Base-by-base conservation (phyloP, 129 eudicot genomes). In the Pulicaria dysenterica region DNA sequence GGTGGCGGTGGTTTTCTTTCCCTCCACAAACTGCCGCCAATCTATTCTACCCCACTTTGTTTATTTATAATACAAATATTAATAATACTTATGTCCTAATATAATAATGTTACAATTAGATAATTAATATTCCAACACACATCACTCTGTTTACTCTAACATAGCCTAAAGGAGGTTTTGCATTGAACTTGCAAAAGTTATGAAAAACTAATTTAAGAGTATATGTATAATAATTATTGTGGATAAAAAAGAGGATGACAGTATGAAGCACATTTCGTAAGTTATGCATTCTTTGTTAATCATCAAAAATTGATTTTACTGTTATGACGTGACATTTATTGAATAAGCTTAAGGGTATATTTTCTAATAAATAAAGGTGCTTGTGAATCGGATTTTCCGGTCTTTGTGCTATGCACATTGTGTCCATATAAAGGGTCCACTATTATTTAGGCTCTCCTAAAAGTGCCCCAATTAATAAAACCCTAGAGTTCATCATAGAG, bases 401-500 rank as follows among this genome's bases (percentile, higher is more conserved):
- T 49, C 47, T 37, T 38, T 38, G 58, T 38, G 16, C 38, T 68
- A 37, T 38, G 38, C 38, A 13, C 44, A 68, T 2, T 13, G 39
- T 64, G 70, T 24, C 10, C 9, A 58, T 37, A 39, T 50, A 64
- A 64, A 24, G 38, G 38, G 16, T 37, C 34, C 36, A 51, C 9
- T 51, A 53, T 42, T 69, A 48, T 15, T 37, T 50, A 14, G 48
- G 15, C 16, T 8, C 16, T 68, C 61, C 47, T 49, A 50, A 50
- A 37, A 37, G 5, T 2, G 56, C 37, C 60, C 31, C 15, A 45
- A 7, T 38, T 50, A 37, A n/a, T 37, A 37, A 45, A 24, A 65
- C 70, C 70, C 56, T 65, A 24, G 70, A 65, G 54, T 44, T 65
- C 40, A 5, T 13, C 24, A 44, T 46, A 6, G 40, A 38, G 53